Evolutionary conservation across 164 flowering plant genomes (phyloP).

Genomic region (Magnolia officinalis): DNA sequence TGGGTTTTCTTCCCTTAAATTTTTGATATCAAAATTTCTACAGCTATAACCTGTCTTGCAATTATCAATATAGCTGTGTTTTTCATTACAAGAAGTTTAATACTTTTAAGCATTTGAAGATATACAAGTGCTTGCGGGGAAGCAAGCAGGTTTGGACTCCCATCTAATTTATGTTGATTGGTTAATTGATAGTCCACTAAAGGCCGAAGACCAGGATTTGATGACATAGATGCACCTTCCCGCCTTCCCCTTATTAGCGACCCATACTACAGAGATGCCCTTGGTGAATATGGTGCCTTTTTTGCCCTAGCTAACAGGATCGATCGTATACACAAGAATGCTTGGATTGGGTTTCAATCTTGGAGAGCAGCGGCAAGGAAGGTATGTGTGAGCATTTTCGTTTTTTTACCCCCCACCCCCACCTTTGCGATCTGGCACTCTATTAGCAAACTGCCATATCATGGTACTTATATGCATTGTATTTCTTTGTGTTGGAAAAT

Average conservation of each 20-base stretch:
- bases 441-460: background rate
- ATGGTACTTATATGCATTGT: background rate
- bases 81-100: too few relatives aligned
- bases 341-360: conserved; percentile 98
- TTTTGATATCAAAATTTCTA: too few relatives aligned
- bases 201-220: conserved; percentile 78
- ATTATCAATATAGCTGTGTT: too few relatives aligned
- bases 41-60: too few relatives aligned
- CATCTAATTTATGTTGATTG: conserved; percentile 18
- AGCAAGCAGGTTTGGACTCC: background rate
- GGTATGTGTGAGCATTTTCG: conserved; percentile 33
- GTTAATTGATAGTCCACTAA: conserved; percentile 57
- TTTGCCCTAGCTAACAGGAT: conserved; percentile 83
- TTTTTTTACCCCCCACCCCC: background rate
- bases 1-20: too few relatives aligned
- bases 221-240: conserved; percentile 91
- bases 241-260: conserved; percentile 74
- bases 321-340: conserved; percentile 88
- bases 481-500: background rate
- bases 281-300: conserved; percentile 87
- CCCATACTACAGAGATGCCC: conserved; percentile 71
- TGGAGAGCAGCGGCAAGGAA: conserved; percentile 89
- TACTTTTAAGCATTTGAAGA: too few relatives aligned
- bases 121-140: too few relatives aligned
- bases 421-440: background rate